phyloP scores from a whole-genome alignment of 805 yeast genomes.

The Candida incommunis region DNA sequence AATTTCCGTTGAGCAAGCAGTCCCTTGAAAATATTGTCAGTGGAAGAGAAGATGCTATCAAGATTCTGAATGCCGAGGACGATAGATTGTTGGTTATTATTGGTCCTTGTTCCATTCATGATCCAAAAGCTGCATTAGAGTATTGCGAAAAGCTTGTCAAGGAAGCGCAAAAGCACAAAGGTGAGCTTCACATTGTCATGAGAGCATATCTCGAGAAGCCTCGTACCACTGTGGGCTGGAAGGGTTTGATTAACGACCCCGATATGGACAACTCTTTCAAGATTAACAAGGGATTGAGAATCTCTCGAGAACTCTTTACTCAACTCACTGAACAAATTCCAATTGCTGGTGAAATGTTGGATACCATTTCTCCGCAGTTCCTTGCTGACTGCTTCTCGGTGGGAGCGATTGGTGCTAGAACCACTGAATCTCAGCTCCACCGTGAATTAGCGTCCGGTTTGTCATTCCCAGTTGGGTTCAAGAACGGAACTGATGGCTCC shows the following conservation, averaged over 20 bases:
- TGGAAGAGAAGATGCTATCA: slow-evolving; percentile 65
- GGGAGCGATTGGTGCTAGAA: slow-evolving; percentile 98
- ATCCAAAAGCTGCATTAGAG: slow-evolving; percentile 81
- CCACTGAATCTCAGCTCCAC: slow-evolving; percentile 95
- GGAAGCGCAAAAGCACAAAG: slow-evolving; percentile 46
- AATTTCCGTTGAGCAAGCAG: slow-evolving; percentile 50
- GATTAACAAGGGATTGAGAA: slow-evolving; percentile 86
- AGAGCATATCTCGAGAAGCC: slow-evolving; percentile 97
- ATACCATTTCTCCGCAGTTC: slow-evolving; percentile 94
- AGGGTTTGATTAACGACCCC: slow-evolving; percentile 94
- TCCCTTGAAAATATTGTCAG: slow-evolving; percentile 50
- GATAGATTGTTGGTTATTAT: slow-evolving; percentile 81
- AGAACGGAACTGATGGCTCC: slow-evolving; percentile 95
- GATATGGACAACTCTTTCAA: slow-evolving; percentile 86
- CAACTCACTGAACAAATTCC: slow-evolving; percentile 75
- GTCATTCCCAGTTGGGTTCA: slow-evolving; percentile 96
- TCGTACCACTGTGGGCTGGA: slow-evolving; percentile 98
- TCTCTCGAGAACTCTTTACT: slow-evolving; percentile 75
- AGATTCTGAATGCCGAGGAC: slow-evolving; percentile 65
- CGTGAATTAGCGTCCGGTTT: slow-evolving; percentile 94
- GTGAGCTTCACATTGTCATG: slow-evolving; percentile 80
- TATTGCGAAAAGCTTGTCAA: slow-evolving; percentile 57
- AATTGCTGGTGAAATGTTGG: slow-evolving; percentile 95
- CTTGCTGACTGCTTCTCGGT: slow-evolving; percentile 83
- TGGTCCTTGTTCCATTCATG: slow-evolving; percentile 97